Evolutionary conservation across 1,139 yeast species (phyloP), one percentile per base, ranked within the genome.

Genomic region (Kodamaea anthophila): DNA sequence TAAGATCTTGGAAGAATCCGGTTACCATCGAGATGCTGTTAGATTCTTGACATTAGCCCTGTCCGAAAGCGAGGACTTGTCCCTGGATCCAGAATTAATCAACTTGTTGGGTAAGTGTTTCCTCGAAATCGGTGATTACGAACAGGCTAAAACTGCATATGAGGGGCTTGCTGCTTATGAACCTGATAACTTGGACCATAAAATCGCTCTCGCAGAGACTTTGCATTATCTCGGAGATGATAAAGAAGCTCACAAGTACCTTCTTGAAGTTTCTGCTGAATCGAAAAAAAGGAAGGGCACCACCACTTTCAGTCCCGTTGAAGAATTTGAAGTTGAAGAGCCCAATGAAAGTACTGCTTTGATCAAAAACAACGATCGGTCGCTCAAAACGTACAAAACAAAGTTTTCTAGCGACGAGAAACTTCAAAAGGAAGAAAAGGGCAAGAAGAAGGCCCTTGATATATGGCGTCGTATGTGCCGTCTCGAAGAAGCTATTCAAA

Each of bases 171-270:
- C 84, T 10, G 65, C 65, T 13, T 51, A 60, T 23, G 83, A 78
- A 6, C 82, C 84, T 0, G 63, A 66, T 9, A 79, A 85, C 44
- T 57, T 83, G 23, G 95, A 87, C 39, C 71, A 79, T 9, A 76
- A 82, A 45, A 65, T 87, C 20, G 81, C 84, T 0, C 60, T 91
- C 15, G 95, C 94, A 0, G 97, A 91, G 53, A 75, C 87, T 1
- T 73, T 77, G 35, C 84, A 78, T 40, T 77, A 77, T 41, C 59
- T 81, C n/a, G 84, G 81, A 13, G 80, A 83, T 28, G 66, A 67
- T 13, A 77, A 70, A 3, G 70, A 68, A 15, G 87, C 94, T 3
- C 70, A 74, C 26, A 52, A 52, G 18, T 55, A 84, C 20, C 60
- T 83, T 31, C 63, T 65, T 13, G 79, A 75, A 36, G 85, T 77